Evolutionary conservation across 1,139 yeast genomes (phyloP).

Genomic region (Saccharomyces hybrid): DNA sequence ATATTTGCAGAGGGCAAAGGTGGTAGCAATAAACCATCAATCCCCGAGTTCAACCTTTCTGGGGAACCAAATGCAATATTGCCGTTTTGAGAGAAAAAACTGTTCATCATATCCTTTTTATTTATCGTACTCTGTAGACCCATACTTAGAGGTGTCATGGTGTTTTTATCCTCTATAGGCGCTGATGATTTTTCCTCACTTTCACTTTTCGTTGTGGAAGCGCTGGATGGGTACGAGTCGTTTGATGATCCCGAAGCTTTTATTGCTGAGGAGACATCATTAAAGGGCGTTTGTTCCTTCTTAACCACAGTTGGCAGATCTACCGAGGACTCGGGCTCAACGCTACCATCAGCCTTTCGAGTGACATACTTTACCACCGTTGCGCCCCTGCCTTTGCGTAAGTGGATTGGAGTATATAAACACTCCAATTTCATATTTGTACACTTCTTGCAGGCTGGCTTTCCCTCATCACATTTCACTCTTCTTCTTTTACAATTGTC

Average conservation of each 20-base stretch:
- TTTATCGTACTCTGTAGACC: background rate
- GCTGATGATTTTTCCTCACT: background rate
- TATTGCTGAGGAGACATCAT: background rate
- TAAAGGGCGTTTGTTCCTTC: background rate
- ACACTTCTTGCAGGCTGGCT: constrained; percentile 76
- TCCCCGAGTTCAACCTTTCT: constrained; percentile 4
- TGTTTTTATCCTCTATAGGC: background rate
- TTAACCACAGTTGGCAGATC: background rate
- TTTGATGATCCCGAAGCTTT: constrained; percentile 2
- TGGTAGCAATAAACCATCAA: constrained; percentile 14
- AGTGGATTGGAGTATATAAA: constrained; percentile 37
- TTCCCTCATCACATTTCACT: constrained; percentile 85
- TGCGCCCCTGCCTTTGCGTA: constrained; percentile 4
- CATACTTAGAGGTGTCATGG: background rate
- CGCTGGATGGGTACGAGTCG: background rate
- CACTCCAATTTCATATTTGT: constrained; percentile 69
- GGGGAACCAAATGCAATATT: constrained; percentile 4
- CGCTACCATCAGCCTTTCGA: constrained; percentile 10
- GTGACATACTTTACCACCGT: constrained; percentile 16
- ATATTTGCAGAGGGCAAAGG: constrained; percentile 7
- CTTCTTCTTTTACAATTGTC: constrained; percentile 79
- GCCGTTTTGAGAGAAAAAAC: background rate
- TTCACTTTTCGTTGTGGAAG: constrained; percentile 1
- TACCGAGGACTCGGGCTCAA: constrained; percentile 1
- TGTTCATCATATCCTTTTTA: background rate